Percentiles rank a stretch among this genome's conserved stretches.
Evolutionary conservation across 371 early-diverging fungal species (phyloP).

Genomic region (Mortierella sp.): DNA sequence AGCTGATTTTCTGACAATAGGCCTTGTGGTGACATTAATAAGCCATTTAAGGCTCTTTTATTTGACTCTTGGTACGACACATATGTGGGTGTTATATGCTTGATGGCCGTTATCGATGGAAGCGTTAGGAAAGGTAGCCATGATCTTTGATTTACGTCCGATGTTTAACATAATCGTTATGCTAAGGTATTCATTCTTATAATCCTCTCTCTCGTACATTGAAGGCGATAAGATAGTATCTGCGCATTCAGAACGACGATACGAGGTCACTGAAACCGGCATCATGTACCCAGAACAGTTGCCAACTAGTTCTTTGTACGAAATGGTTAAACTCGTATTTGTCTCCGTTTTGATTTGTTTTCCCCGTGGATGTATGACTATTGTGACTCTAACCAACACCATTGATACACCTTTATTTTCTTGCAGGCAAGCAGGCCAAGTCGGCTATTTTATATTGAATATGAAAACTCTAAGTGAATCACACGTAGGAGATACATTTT

Average conservation of each 20-base stretch:
- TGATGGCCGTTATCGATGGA: constrained; percentile 92
- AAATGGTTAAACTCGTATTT: not conserved
- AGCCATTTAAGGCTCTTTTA: constrained; percentile 86
- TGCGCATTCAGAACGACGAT: constrained; percentile 78
- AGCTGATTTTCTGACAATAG: constrained; percentile 34
- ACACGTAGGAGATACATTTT: constrained; percentile 96
- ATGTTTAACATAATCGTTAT: not conserved
- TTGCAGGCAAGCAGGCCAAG: constrained; percentile 90
- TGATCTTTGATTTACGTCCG: not conserved
- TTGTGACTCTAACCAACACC: not conserved
- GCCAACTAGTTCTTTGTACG: constrained; percentile 82
- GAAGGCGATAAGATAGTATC: constrained; percentile 88
- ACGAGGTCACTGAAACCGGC: constrained; percentile 94
- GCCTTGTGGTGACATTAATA: constrained; percentile 69
- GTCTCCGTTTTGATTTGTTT: not conserved
- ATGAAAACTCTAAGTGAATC: constrained; percentile 96
- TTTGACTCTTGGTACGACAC: constrained; percentile 98
- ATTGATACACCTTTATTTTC: not conserved
- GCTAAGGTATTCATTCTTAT: not conserved
- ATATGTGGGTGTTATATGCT: constrained; percentile 95
- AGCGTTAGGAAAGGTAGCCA: constrained; percentile 76
- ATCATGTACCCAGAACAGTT: constrained; percentile 94
- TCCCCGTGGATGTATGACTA: not conserved
- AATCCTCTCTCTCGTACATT: not conserved
- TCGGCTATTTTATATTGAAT: constrained; percentile 92